phyloP scores from a whole-genome alignment of 2,329 filamentous ascomycete genomes.

The Microthyrium microscopicum region DNA sequence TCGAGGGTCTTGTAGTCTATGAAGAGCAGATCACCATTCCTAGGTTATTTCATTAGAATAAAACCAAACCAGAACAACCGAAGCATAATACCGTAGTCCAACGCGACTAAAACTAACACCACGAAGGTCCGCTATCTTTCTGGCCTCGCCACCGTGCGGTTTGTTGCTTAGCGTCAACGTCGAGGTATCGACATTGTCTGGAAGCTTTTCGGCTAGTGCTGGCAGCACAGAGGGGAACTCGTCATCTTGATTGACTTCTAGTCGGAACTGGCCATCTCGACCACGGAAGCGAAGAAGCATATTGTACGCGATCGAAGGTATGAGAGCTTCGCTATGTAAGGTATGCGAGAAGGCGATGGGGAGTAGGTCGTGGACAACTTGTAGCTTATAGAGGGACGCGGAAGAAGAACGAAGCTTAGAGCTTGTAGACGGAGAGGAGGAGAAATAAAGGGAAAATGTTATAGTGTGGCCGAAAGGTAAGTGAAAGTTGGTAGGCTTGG shows the following conservation, averaged over 20 bases:
- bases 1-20: slow-evolving; percentile 55
- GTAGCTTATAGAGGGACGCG: slow-evolving; percentile 2
- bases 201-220: slow-evolving; percentile 43
- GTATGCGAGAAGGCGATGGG: background rate
- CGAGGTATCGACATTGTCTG: slow-evolving; percentile 34
- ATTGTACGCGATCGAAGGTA: background rate
- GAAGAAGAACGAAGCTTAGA: background rate
- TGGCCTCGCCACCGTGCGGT: slow-evolving; percentile 41
- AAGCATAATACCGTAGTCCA: slow-evolving; percentile 40
- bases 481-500: too few species aligned
- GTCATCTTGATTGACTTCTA: slow-evolving; percentile 58
- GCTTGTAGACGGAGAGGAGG: too few species aligned
- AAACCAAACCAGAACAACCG: too few species aligned
- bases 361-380: background rate
- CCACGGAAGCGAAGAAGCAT: slow-evolving; percentile 83
- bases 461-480: too few species aligned
- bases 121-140: slow-evolving; percentile 33
- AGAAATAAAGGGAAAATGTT: too few species aligned
- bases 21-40: slow-evolving; percentile 84
- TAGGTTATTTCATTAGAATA: slow-evolving; percentile 22
- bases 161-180: slow-evolving; percentile 43
- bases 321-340: background rate
- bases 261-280: slow-evolving; percentile 80
- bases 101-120: slow-evolving; percentile 40
- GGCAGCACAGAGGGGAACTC: slow-evolving; percentile 46